Base-by-base conservation (phyloP, 2,329 filamentous ascomycete genomes). In the Cytospora chrysosperma region DNA sequence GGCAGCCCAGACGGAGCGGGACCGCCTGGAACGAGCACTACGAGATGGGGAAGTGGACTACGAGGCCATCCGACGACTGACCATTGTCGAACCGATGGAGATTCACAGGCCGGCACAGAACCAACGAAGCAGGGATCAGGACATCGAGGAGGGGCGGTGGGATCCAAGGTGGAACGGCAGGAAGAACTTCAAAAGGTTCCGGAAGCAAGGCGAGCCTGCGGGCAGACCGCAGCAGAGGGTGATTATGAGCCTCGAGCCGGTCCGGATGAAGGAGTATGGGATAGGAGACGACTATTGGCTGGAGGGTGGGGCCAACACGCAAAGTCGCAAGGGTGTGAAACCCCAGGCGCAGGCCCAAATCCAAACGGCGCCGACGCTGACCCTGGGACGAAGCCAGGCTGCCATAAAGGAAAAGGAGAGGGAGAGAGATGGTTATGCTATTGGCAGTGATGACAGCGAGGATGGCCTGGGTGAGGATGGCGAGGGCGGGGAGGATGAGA, bases 171-270 rank as follows among this genome's bases (percentile, higher is more conserved):
- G 95, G 95, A 96, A 97, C 72, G 95, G 94, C 0, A 84, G 94
- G 51, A 94, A 92, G 75, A 98, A 99, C 72, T 99, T 97, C 79
- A 99, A 99, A 75, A 90, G 87, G 70, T 99, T 99, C 72, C 82
- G 83, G 26, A 82, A 81, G 61, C 81, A 85, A 59, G 88, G 85
- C 27, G 83, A 83, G 24, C 34, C 56, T 49, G 56, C 10, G 19
- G 54, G 47, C n/a, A 51, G 56, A 34, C 68, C 68, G 7, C 67
- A 70, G 2, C 74, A 78, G 30, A 78, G 77, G 61, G 78, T 90
- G 37, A 90, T 96, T 47, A 85, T 97, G 4, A 77, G 82, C 0
- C 77, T 96, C 4, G 86, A 91, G 68, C 88, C 92, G 73, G 89
- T 88, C 26, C 86, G 85, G 70, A 83, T 82, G 56, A 91, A 91